Base-by-base conservation (phyloP, 257 asterid species). In the Handroanthus guayacan region DNA sequence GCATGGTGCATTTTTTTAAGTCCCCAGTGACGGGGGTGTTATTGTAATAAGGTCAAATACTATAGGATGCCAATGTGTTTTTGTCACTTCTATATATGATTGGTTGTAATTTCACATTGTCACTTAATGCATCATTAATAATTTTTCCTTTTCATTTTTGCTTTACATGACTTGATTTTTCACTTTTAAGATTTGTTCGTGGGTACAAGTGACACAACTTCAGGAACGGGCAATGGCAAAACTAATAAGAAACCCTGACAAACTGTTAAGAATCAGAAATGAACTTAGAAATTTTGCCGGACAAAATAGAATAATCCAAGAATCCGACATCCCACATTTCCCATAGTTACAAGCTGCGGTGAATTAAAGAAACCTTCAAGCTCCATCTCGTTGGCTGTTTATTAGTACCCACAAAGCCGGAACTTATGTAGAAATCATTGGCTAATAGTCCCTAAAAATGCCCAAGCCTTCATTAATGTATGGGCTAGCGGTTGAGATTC, bases 211-310 rank as follows among this genome's bases (percentile, higher is more conserved):
- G 79, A 82, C 12, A 78, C 88, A 13, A 75, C 79, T 9, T 16
- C 86, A 11, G 6, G 82, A 79, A 16, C 82, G 84, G 88, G 81
- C 84, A 10, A 76, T 84, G 82, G 14, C 86, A 6, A 80, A 85
- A 20, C 52, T 82, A 10, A 5, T 80, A 3, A 64, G 78, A 47
- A 71, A 60, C 9, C 83, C 85, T 0, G 78, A 65, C 0, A 70
- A 57, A 43, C 12, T 76, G 64, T 47, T 25, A 9, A 72, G 48
- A 69, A 76, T 69, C 0, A 74, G 51, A 43, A 20, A 43, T 0
- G 87, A 81, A 60, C 12, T 83, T 0, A 47, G 38, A 16, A 57
- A 77, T 37, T 48, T 80, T 3, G 17, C 58, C n/a, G 81, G 79
- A 64, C 8, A 11, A 48, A 50, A 14, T 1, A 10, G 37, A 20